Base-by-base conservation (phyloP, 148 eudicot species). In the Salicornia ramosissima region DNA sequence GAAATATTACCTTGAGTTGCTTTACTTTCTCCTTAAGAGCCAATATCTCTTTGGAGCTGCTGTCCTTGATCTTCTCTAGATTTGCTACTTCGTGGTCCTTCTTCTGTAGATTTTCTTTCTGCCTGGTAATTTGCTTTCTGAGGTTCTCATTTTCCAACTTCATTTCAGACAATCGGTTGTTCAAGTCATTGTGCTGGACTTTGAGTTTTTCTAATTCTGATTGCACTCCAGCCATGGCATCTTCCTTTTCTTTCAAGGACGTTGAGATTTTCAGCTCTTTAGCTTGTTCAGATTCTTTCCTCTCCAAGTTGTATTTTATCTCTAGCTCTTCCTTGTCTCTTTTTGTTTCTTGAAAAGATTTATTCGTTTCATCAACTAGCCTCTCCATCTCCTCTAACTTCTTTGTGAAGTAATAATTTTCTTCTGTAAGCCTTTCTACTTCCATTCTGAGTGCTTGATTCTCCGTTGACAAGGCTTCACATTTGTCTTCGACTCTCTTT, bases 91-190 rank as follows among this genome's bases (percentile, higher is more conserved):
- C 84, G 45, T 75, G 80, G 24, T 85, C 86, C 79, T 85, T 84
- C 78, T 77, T 84, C 67, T 77, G 80, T 53, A 84, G 71, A 59
- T 70, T 75, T 62, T 71, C 81, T 73, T 83, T 81, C 73, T 86
- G 85, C 65, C 79, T 72, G 62, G 66, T 47, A 34, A 83, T 74
- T 77, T 84, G 82, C 80, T 85, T 85, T 74, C 77, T 81, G 78
- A 92, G 75, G 36, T 77, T 83, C 68, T 82, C 92, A 53, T 80
- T 86, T 75, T 88, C 95, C 63, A 51, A 65, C 61, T 88, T 87
- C 49, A 75, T 74, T 72, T 84, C 83, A 26, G 62, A 68, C 80
- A 82, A 67, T 42, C 71, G 71, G 49, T 66, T 77, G 64, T 82
- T 84, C 73, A 84, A 58, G 36, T 83, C 90, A 59, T 78, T 80